Percentiles rank a stretch among this genome's conserved stretches.
Evolutionary conservation across 2,329 filamentous ascomycete species (phyloP).

Genomic region (Sporothrix mexicana): DNA sequence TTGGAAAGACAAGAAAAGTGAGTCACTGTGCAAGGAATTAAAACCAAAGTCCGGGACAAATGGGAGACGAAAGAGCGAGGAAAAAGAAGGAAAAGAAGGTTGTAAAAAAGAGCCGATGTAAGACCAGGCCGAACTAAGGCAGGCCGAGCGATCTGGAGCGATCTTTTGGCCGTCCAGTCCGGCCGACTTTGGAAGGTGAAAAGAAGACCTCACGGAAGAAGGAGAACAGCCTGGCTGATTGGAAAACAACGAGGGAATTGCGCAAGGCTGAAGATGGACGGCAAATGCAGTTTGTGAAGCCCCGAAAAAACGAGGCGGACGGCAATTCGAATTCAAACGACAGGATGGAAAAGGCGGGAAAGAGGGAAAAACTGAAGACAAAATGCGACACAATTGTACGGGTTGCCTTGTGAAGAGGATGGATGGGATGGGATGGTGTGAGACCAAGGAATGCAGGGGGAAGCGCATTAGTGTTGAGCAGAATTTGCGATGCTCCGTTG

Average conservation of each 20-base stretch:
- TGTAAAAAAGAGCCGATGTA: neutral
- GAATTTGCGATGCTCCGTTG: constrained; percentile 25
- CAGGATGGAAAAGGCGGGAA: neutral
- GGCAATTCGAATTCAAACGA: neutral
- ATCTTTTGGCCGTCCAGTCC: neutral
- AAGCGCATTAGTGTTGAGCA: constrained; percentile 26
- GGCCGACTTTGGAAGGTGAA: neutral
- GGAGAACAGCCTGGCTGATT: constrained; percentile 14
- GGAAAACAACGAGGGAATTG: constrained; percentile 1
- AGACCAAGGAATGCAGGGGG: constrained; percentile 31
- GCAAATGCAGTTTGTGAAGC: neutral
- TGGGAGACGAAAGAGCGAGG: neutral
- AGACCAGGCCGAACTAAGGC: neutral
- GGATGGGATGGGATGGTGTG: constrained; percentile 2
- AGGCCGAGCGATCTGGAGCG: constrained; percentile 17
- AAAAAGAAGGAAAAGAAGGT: neutral
- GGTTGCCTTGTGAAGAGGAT: constrained; percentile 23
- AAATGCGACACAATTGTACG: neutral
- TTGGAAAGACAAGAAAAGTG: constrained; percentile 8
- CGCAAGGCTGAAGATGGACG: constrained; percentile 19
- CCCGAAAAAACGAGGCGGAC: constrained; percentile 8
- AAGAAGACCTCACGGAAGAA: neutral
- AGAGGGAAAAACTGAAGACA: neutral
- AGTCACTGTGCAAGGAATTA: constrained; percentile 21
- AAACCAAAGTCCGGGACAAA: constrained; percentile 13